Evolutionary conservation across 345 rosid species (phyloP), one percentile per base, ranked within the genome.

Genomic region (Mallotus nudiflorus): DNA sequence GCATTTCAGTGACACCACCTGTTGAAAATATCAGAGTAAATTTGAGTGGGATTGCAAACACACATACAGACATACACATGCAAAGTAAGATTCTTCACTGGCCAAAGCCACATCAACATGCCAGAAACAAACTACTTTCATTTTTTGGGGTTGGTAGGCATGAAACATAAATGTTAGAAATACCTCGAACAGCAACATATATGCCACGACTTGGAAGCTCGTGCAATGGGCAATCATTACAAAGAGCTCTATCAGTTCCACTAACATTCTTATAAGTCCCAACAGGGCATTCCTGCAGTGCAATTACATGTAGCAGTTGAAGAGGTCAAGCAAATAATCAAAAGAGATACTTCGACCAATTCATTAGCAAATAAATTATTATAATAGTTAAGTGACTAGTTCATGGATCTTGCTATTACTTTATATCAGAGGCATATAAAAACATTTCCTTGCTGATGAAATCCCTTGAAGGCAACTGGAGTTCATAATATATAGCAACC

Each of bases 1-100:
- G 96, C 14, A 79, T 85, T 81, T 85, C 89, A 69, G 93, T 83
- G 45, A 89, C 91, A 77, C 98, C 98, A 22, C 97, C 98, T 93
- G 82, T 76, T 52, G 44, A 46, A 57, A 63, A 45, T 7, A 69
- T 35, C 14, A 40, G 46, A 62, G 59, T 11, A n/a, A n/a, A n/a
- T n/a, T n/a, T 66, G 60, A 67, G 5, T 62, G 62, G 78, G n/a
- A 67, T 49, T 71, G 0, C 13, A 63, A 58, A 45, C n/a, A 24
- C 35, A 24, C 14, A 48, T 6, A 28, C 22, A 48, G 22, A 57
- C 35, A 57, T 11, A 57, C 5, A 5, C 3, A 31, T 1, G 22
- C 20, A 33, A 15, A 65, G 16, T 35, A 59, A 63, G 33, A 29
- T n/a, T n/a, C 27, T 42, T 16, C 27, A 55, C 29, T 18, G 24